Percentiles rank a stretch among this genome's conserved stretches.
These are phyloP conservation scores for Geosmithia morbida DNA, from an alignment of 2,329 filamentous ascomycete genomes.

Conservation along the genomic window DNA sequence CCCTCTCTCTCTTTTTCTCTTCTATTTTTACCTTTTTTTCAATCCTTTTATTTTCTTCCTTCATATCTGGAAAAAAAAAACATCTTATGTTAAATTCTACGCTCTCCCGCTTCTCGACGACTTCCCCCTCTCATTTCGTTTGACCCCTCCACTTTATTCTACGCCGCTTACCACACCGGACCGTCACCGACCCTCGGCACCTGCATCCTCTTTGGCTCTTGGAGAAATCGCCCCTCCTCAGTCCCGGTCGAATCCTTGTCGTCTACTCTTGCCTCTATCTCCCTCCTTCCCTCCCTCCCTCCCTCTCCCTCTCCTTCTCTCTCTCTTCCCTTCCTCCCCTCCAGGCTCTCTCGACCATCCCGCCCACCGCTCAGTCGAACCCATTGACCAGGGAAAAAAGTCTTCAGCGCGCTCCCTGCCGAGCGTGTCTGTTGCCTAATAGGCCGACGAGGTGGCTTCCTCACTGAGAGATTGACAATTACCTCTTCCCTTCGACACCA, in stretches of 20 bases:
- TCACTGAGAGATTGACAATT: neutral
- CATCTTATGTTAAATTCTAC: no score
- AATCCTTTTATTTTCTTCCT: no score
- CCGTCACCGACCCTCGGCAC: neutral
- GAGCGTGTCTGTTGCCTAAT: neutral
- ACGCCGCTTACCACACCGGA: neutral
- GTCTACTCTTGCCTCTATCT: constrained; percentile 6
- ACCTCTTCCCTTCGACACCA: neutral
- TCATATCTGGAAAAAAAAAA: no score
- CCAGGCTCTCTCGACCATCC: neutral
- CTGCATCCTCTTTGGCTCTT: neutral
- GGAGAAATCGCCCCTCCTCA: neutral
- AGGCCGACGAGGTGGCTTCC: neutral
- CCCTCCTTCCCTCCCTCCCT: constrained; percentile 6
- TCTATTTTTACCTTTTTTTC: neutral
- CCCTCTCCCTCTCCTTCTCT: constrained; percentile 3
- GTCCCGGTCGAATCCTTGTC: constrained; percentile 3
- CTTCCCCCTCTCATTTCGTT: no score
- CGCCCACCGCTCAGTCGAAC: no score
- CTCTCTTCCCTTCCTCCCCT: constrained; percentile 1
- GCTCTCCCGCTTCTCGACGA: no score
- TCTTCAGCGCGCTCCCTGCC: neutral
- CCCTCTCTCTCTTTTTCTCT: neutral
- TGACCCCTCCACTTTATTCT: no score
- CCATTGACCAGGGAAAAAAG: no score